phyloP scores from a whole-genome alignment of 179 eudicot species.

The Gypsophila paniculata region DNA sequence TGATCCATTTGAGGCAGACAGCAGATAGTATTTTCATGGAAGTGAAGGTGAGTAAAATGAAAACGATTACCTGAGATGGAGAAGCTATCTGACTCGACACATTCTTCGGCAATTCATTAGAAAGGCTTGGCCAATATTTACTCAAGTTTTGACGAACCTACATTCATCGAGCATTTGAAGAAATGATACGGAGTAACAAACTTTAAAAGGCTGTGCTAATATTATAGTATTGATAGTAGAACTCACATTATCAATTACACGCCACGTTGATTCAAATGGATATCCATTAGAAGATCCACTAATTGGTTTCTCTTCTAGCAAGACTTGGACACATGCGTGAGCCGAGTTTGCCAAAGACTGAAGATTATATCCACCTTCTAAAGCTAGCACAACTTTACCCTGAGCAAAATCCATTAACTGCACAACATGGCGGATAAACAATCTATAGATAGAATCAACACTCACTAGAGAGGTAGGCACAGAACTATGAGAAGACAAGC shows the following conservation, averaged over 20 bases:
- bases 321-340: constrained; percentile 78
- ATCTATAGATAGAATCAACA: constrained; percentile 11
- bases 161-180: constrained; percentile 13
- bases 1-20: not conserved
- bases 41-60: not conserved
- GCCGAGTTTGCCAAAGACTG: constrained; percentile 74
- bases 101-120: constrained; percentile 47
- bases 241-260: constrained; percentile 66
- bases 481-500: not conserved
- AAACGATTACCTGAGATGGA: constrained; percentile 43
- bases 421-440: constrained; percentile 22
- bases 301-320: constrained; percentile 64
- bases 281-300: constrained; percentile 57
- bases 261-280: constrained; percentile 95
- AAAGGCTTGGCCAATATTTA: constrained; percentile 67
- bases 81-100: constrained; percentile 37
- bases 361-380: constrained; percentile 98
- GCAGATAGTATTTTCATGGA: too few species aligned
- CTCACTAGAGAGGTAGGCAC: too few species aligned
- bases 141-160: constrained; percentile 70
- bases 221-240: not conserved
- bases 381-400: constrained; percentile 79
- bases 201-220: not conserved
- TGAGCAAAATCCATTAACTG: constrained; percentile 88
- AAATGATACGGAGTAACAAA: constrained; percentile 2